Evolutionary conservation across 306 rosid species (phyloP).

Genomic region (Hippophae tibetana): DNA sequence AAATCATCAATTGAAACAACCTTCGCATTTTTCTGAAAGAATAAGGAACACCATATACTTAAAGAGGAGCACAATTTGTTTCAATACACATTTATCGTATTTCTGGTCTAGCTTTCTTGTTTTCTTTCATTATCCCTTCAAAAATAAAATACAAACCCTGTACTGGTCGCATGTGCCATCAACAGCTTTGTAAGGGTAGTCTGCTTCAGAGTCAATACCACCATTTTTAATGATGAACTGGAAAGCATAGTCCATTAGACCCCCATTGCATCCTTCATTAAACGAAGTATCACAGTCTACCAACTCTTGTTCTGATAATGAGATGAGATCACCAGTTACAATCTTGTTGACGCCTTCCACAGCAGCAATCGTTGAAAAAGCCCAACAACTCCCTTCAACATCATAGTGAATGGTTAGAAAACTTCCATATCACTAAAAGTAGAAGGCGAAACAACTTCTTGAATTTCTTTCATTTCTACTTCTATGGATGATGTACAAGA

Average conservation of each 20-base stretch:
- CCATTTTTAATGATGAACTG: constrained; percentile 74
- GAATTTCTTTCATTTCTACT: no score
- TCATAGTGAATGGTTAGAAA: background rate
- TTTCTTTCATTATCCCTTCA: background rate
- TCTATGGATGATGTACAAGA: no score
- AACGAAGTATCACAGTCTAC: constrained; percentile 66
- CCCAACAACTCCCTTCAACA: constrained; percentile 85
- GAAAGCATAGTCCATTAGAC: constrained; percentile 66
- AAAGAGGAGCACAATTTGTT: background rate
- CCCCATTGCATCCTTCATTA: constrained; percentile 78
- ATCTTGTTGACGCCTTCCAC: constrained; percentile 87
- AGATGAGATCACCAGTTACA: constrained; percentile 59
- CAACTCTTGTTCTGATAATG: constrained; percentile 83
- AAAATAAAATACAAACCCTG: constrained; percentile 36
- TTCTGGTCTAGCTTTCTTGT: background rate
- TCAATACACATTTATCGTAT: no score
- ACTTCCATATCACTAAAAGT: no score
- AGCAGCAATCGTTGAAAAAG: constrained; percentile 58
- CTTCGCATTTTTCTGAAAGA: constrained; percentile 60
- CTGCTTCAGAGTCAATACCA: constrained; percentile 74
- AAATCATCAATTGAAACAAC: constrained; percentile 58
- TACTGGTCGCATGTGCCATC: constrained; percentile 48
- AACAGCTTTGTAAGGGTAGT: constrained; percentile 57
- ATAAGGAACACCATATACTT: constrained; percentile 1
- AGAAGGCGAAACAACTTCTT: no score